phyloP scores from a whole-genome alignment of 2,329 filamentous ascomycete species.

The Ramularia collo-cygni region DNA sequence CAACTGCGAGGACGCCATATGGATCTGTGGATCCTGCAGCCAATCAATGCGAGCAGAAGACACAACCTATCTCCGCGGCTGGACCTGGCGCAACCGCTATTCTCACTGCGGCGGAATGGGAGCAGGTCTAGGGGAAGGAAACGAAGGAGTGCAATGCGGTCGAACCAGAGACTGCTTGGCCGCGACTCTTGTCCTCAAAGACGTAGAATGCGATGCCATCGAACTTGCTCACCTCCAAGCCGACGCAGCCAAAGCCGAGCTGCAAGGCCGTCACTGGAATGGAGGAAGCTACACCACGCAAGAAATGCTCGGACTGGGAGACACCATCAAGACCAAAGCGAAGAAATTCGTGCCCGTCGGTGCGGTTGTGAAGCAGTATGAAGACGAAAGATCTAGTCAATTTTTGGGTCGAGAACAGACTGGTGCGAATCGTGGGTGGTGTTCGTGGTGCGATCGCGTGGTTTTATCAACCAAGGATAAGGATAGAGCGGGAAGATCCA shows the following conservation, averaged over 20 bases:
- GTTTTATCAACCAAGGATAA: constrained; percentile 25
- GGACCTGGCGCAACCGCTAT: constrained; percentile 85
- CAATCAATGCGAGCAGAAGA: constrained; percentile 57
- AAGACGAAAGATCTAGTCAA: constrained; percentile 62
- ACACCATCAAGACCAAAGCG: constrained; percentile 79
- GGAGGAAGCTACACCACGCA: constrained; percentile 73
- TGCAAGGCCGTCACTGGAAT: constrained; percentile 36
- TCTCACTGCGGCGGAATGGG: constrained; percentile 72
- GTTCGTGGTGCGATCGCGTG: constrained; percentile 74
- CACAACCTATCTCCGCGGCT: constrained; percentile 59
- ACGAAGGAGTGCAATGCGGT: constrained; percentile 82
- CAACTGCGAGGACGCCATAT: constrained; percentile 58
- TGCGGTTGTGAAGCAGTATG: constrained; percentile 77
- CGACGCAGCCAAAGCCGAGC: constrained; percentile 24
- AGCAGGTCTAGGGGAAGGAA: constrained; percentile 80
- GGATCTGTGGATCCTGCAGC: constrained; percentile 82
- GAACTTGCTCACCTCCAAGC: constrained; percentile 51
- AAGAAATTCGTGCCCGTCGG: constrained; percentile 76
- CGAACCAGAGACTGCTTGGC: constrained; percentile 71
- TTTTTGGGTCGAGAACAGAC: constrained; percentile 65
- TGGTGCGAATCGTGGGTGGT: constrained; percentile 71
- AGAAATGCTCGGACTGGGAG: constrained; percentile 87
- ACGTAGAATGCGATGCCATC: constrained; percentile 78
- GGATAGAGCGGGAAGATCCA: constrained; percentile 14
- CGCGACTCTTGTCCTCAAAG: constrained; percentile 69